Evolutionary conservation across 2,329 filamentous ascomycete genomes (phyloP).

Genomic region (Allantophomopsis cytisporea): DNA sequence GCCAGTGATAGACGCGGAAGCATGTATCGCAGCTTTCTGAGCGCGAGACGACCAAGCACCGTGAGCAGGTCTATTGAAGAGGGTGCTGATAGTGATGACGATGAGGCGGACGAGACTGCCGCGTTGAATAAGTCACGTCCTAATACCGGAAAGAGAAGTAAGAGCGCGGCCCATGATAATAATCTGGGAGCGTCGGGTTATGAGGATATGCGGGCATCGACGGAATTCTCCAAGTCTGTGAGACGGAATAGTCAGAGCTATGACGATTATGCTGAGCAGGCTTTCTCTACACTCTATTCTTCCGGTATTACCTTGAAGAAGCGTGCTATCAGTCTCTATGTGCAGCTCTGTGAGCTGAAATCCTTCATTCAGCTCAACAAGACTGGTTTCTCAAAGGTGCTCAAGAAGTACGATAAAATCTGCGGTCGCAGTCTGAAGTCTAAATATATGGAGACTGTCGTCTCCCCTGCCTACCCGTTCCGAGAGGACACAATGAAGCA

Average conservation of each 20-base stretch:
- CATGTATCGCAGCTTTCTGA: slow-evolving; percentile 35
- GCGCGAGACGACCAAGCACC: slow-evolving; percentile 28
- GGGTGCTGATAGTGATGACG: slow-evolving; percentile 51
- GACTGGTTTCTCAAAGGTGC: slow-evolving; percentile 88
- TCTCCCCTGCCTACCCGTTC: slow-evolving; percentile 75
- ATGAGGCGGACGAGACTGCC: slow-evolving; percentile 49
- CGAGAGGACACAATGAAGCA: slow-evolving; percentile 53
- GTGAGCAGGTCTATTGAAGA: slow-evolving; percentile 36
- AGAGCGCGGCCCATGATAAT: slow-evolving; percentile 12
- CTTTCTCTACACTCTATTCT: slow-evolving; percentile 52
- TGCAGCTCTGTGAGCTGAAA: slow-evolving; percentile 87
- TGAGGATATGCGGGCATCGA: slow-evolving; percentile 47
- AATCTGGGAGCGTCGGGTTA: slow-evolving; percentile 6
- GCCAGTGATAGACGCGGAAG: slow-evolving; percentile 28
- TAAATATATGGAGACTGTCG: slow-evolving; percentile 59
- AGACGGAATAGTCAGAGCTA: slow-evolving; percentile 52
- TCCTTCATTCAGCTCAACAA: slow-evolving; percentile 93
- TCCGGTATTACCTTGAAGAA: slow-evolving; percentile 83
- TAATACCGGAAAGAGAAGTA: slow-evolving; percentile 17
- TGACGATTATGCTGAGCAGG: slow-evolving; percentile 69
- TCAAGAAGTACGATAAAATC: slow-evolving; percentile 99
- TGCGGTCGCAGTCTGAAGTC: slow-evolving; percentile 69
- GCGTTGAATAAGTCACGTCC: slow-evolving; percentile 21
- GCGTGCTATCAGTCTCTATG: slow-evolving; percentile 74
- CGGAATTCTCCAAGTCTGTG: slow-evolving; percentile 42